A percentile compares a stretch with the other conserved stretches of the same genome.
These are phyloP conservation scores for Botrytis elliptica DNA, from an alignment of 2,329 filamentous ascomycete species.

Conservation along the genomic window DNA sequence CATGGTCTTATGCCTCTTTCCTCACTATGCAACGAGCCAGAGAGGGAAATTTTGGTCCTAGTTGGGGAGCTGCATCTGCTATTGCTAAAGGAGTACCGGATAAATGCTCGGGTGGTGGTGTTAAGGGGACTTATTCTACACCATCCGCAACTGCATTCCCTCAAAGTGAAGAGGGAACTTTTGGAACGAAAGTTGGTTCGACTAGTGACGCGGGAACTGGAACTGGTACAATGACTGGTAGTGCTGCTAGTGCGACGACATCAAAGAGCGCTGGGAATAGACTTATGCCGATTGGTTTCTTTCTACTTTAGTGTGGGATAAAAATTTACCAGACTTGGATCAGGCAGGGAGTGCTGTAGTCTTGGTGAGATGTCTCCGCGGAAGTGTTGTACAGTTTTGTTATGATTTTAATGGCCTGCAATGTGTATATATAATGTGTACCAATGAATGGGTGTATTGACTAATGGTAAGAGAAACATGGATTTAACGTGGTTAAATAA, in stretches of 20 bases:
- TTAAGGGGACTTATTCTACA: not conserved
- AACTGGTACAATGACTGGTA: conserved; percentile 1
- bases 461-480: not conserved
- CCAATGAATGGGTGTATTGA: not conserved
- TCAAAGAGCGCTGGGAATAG: conserved; percentile 17
- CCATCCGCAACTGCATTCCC: not conserved
- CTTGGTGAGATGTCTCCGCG: not conserved
- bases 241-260: not conserved
- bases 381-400: not conserved
- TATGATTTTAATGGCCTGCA: not conserved
- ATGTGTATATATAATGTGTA: not conserved
- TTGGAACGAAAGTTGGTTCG: not conserved
- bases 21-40: conserved; percentile 59
- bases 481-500: too few species aligned
- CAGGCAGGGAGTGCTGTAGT: not conserved
- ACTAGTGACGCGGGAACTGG: not conserved
- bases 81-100: conserved; percentile 33
- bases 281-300: not conserved
- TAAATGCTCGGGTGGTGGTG: conserved; percentile 6
- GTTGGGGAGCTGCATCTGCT: conserved; percentile 51
- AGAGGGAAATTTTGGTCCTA: conserved; percentile 51
- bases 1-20: conserved; percentile 72
- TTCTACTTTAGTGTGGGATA: not conserved
- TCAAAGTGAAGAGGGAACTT: conserved; percentile 11
- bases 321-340: not conserved